A percentile compares a stretch with the other conserved stretches of the same genome.
Conservation (phyloP, 139 green algal species). For the Edaphochlamys debaryana region DNA sequence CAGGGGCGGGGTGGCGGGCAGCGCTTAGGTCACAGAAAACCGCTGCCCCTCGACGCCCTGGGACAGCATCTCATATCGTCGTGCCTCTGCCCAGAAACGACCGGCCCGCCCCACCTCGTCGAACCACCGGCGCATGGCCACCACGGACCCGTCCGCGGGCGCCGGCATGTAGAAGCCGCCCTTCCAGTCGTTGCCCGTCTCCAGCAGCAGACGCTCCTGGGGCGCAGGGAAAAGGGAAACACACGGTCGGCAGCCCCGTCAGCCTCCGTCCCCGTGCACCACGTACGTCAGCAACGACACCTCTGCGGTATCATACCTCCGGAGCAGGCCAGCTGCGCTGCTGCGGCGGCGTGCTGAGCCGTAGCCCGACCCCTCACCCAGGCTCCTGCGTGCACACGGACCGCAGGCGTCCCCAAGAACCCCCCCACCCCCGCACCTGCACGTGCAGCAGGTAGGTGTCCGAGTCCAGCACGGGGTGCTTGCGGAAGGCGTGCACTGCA, state of each 20-base stretch:
- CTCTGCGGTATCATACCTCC: no score
- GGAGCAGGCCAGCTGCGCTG: no score
- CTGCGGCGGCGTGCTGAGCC: no score
- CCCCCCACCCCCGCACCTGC: no score
- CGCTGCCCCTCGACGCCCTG: not conserved
- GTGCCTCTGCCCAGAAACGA: no score
- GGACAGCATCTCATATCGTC: not conserved
- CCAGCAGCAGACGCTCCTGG: constrained; percentile 12
- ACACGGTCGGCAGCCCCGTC: no score
- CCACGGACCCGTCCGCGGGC: constrained; percentile 12
- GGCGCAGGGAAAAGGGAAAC: no score
- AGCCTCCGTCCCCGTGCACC: constrained; percentile 34
- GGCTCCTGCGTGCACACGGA: no score
- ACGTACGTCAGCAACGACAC: not conserved
- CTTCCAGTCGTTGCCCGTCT: not conserved
- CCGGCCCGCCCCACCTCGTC: not conserved
- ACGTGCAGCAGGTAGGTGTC: constrained; percentile 52
- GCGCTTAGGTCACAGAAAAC: constrained; percentile 32
- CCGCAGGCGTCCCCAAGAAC: no score
- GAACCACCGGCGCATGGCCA: constrained; percentile 19
- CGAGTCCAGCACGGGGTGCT: not conserved
- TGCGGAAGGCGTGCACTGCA: constrained; percentile 4
- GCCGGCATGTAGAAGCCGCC: constrained; percentile 32
- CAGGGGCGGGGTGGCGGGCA: constrained; percentile 3
- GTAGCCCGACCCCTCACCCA: no score